Evolutionary conservation across 2,329 filamentous ascomycete species (phyloP).

Genomic region (Penicillium sp.): DNA sequence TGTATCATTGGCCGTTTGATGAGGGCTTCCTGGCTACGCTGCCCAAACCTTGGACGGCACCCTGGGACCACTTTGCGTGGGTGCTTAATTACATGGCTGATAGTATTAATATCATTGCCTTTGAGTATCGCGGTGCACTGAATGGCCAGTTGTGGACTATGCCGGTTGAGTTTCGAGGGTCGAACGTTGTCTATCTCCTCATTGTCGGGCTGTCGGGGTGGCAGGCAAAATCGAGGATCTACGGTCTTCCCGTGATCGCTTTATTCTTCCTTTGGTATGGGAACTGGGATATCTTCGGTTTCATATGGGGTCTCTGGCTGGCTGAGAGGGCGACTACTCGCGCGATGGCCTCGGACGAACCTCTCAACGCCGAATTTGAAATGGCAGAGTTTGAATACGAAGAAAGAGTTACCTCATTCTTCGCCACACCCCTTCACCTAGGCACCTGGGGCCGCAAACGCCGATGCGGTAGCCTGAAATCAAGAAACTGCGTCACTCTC

Average conservation of each 20-base stretch:
- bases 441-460: not conserved
- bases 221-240: constrained; percentile 14
- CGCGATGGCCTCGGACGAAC: not conserved
- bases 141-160: constrained; percentile 30
- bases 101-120: constrained; percentile 21
- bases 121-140: constrained; percentile 22
- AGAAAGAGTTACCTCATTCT: not conserved
- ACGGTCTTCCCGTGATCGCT: constrained; percentile 10
- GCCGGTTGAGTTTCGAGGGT: constrained; percentile 26
- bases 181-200: constrained; percentile 23
- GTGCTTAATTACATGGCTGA: constrained; percentile 24
- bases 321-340: constrained; percentile 13
- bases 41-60: constrained; percentile 19
- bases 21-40: constrained; percentile 16
- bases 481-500: not conserved
- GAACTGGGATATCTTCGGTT: constrained; percentile 25
- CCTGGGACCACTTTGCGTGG: constrained; percentile 20
- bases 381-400: constrained; percentile 10
- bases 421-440: not conserved
- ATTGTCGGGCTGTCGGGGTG: constrained; percentile 20
- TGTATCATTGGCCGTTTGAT: constrained; percentile 21
- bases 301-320: constrained; percentile 24
- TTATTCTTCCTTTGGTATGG: constrained; percentile 25
- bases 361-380: constrained; percentile 3
- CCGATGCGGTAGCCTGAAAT: not conserved